phyloP scores from a whole-genome alignment of 306 rosid species.

The Astragalus membranaceus region DNA sequence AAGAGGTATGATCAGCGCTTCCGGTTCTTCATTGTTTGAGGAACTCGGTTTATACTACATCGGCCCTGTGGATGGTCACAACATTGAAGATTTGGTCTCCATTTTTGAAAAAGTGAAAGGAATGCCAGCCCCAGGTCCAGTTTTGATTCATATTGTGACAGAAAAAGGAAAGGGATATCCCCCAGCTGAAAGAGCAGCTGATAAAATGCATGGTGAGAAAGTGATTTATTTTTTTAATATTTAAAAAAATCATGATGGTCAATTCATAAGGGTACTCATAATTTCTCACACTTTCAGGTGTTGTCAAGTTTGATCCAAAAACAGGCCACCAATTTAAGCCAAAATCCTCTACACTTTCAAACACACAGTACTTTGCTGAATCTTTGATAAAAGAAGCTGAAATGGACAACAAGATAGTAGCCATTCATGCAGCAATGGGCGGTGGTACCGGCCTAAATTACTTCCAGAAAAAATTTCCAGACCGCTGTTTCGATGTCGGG shows the following conservation, averaged over 20 bases:
- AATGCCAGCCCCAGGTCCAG: conserved; percentile 85
- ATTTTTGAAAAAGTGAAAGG: conserved; percentile 65
- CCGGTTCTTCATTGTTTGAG: conserved; percentile 84
- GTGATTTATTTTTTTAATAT: background rate
- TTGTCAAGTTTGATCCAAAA: conserved; percentile 75
- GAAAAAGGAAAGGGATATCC: conserved; percentile 95
- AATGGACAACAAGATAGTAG: conserved; percentile 63
- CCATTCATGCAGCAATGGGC: conserved; percentile 97
- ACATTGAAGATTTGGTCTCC: conserved; percentile 53
- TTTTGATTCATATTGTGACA: conserved; percentile 76
- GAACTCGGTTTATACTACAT: conserved; percentile 88
- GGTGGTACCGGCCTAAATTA: conserved; percentile 89
- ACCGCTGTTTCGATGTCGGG: conserved; percentile 89
- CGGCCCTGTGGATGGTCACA: conserved; percentile 91
- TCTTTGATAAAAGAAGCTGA: conserved; percentile 89
- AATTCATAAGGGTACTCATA: background rate
- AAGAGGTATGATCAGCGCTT: conserved; percentile 70
- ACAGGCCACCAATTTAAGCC: conserved; percentile 74
- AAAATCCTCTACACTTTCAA: conserved; percentile 61
- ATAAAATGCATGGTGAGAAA: conserved; percentile 83
- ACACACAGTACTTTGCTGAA: conserved; percentile 79
- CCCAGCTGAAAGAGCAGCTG: conserved; percentile 81
- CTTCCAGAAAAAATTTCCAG: conserved; percentile 79
- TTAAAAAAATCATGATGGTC: background rate
- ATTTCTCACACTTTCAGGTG: conserved; percentile 42